A percentile compares a stretch with the other conserved stretches of the same genome.
These are phyloP conservation scores for Lyophyllum decastes DNA, from an alignment of 768 basidiomycete species.

Conservation along the genomic window DNA sequence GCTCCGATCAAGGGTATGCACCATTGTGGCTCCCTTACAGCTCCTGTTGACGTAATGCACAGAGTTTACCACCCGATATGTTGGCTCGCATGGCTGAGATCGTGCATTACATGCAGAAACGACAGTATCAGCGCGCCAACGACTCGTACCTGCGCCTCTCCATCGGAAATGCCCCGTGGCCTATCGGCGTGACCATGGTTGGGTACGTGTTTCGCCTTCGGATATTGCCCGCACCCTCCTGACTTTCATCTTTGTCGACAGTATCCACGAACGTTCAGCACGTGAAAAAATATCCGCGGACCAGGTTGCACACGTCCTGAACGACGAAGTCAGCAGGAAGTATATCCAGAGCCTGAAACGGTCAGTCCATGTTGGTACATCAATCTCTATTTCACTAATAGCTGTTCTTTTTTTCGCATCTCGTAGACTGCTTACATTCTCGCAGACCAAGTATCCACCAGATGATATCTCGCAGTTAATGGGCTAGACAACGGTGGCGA, in stretches of 20 bases:
- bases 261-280: constrained; percentile 97
- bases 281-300: constrained; percentile 98
- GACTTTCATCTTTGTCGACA: constrained; percentile 5
- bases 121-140: constrained; percentile 94
- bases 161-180: constrained; percentile 99
- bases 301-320: constrained; percentile 96
- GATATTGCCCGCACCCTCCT: not conserved
- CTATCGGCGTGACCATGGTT: constrained; percentile 99
- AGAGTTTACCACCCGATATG: constrained; percentile 85
- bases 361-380: constrained; percentile 38
- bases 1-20: constrained; percentile 80
- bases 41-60: not conserved
- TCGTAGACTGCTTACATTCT: constrained; percentile 85
- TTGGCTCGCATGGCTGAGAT: constrained; percentile 88
- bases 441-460: constrained; percentile 95
- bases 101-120: constrained; percentile 93
- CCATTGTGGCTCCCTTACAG: not conserved
- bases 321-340: constrained; percentile 98
- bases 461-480: constrained; percentile 90
- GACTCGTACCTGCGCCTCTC: constrained; percentile 96
- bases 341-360: constrained; percentile 98
- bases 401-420: not conserved
- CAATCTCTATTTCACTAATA: not conserved
- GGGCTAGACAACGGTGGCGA: constrained; percentile 44
- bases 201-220: constrained; percentile 56